Base-by-base conservation (phyloP, 306 rosid species). In the Pachyrhizus erosus region DNA sequence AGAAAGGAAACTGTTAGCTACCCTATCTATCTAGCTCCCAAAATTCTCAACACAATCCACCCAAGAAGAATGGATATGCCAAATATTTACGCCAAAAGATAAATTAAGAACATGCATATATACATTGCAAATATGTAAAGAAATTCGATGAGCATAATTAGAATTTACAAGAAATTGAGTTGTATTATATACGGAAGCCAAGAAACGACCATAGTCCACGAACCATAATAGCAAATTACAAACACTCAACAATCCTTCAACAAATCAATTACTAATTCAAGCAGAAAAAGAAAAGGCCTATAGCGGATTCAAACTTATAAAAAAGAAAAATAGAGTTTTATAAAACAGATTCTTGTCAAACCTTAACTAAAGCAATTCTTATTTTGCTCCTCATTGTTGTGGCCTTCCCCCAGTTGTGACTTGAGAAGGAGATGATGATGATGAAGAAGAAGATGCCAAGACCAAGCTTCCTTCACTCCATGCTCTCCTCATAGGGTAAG, bases 401-500 rank as follows among this genome's bases (percentile, higher is more conserved):
- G 71, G 58, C 55, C 8, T 79, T 7, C 18, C 39, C n/a, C 23
- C 52, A 9, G 51, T 23, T 9, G 72, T 46, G 4, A 79, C 18
- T 0, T 14, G 60, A 45, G 68, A 51, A 71, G 80, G 18, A 75
- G 83, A 43, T 15, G 52, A 5, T 5, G n/a, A n/a, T 40, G 48
- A 9, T 0, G 84, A 75, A 26, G 84, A 80, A 2, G 87, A 57
- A 61, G 80, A 0, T 15, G 70, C 72, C 77, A 87, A 27, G 73
- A 80, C 73, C 85, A 92, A 83, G 23, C 29, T 78, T 0, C 88
- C 89, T 80, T 91, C 91, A 70, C 93, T 89, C 86, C 88, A 87
- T 0, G 90, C 78, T 74, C 82, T 87, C 73, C 89, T 89, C 7
- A 90, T 58, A 2, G 94, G 97, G 77, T 86, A 92, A 10, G 94